Conservation (phyloP, 179 eudicot species). For the Nepenthes alata region DNA sequence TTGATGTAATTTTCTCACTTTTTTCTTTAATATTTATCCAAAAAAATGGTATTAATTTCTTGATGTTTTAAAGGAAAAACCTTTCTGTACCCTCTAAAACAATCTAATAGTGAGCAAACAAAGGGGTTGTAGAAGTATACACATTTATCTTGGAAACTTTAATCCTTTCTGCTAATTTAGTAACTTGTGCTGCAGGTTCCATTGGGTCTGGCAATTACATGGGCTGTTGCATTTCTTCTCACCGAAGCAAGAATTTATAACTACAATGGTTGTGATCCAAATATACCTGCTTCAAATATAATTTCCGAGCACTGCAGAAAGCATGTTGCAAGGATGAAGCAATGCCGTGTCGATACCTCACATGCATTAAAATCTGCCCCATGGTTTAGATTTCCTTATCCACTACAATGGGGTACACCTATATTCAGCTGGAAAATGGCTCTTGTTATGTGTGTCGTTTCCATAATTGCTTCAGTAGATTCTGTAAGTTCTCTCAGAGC, state of each 20-base stretch:
- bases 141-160: not conserved
- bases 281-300: slow-evolving; percentile 67
- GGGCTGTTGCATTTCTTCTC: slow-evolving; percentile 75
- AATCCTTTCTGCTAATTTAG: not conserved
- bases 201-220: slow-evolving; percentile 78
- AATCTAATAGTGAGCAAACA: too few relatives aligned
- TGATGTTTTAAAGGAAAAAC: too few relatives aligned
- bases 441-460: slow-evolving; percentile 85
- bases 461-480: slow-evolving; percentile 74
- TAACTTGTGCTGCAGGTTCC: slow-evolving; percentile 49
- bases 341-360: slow-evolving; percentile 83
- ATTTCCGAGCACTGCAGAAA: slow-evolving; percentile 75
- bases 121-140: too few relatives aligned
- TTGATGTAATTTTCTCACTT: too few relatives aligned
- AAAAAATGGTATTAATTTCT: too few relatives aligned
- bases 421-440: slow-evolving; percentile 90
- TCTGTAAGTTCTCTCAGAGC: slow-evolving; percentile 48
- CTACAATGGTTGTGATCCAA: slow-evolving; percentile 77
- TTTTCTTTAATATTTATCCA: too few relatives aligned
- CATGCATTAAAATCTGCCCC: slow-evolving; percentile 74
- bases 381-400: slow-evolving; percentile 97
- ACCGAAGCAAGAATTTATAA: slow-evolving; percentile 86
- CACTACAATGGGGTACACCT: slow-evolving; percentile 95
- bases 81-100: too few relatives aligned
- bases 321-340: slow-evolving; percentile 63